Base-by-base conservation (phyloP, 2,329 filamentous ascomycete species). In the Colletotrichum sp. region DNA sequence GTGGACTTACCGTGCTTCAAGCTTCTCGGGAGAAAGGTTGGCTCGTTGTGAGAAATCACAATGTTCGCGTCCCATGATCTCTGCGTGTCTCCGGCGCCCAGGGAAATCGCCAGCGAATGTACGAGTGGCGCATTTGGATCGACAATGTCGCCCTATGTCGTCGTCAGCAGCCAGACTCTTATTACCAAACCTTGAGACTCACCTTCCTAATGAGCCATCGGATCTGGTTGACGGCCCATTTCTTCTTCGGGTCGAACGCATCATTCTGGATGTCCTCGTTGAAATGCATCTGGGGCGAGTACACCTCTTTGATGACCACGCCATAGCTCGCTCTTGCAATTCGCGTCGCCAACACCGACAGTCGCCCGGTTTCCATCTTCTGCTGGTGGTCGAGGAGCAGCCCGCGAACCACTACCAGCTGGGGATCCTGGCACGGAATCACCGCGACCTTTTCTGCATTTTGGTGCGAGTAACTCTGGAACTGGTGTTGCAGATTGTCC, bases 401-500 rank as follows among this genome's bases (percentile, higher is more conserved):
- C 0, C 90, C 89, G 75, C 89, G 89, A 57, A 89, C 88, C 2
- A 91, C 89, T 7, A 89, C 88, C 0, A 91, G 86, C 71, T 91
- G 88, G 0, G 90, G 89, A 61, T 91, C 89, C 10, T 87, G 86
- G 3, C 85, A 86, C 10, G 86, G 86, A 5, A 88, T 77, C 18
- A 88, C 85, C 39, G 83, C 80, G 32, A 86, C 80, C 10, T 82
- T 78, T 12, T 77, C 77, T 6, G 85, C 84, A 68, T 83, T 86
- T 5, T 82, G 81, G 63, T 87, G 85, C 4, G 80, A 79, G 9
- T 81, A 80, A 6, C 67, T 80, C 30, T 74, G 71, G 57, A 88
- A 82, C 3, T 82, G 80, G n/a, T 85, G 79, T 63, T 87, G 82
- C 4, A 89, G 81, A 18, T 81, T 80, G 26, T 87, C 82, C n/a